Base-by-base conservation (phyloP, 2,329 filamentous ascomycete genomes). In the Fusarium duplospermum region DNA sequence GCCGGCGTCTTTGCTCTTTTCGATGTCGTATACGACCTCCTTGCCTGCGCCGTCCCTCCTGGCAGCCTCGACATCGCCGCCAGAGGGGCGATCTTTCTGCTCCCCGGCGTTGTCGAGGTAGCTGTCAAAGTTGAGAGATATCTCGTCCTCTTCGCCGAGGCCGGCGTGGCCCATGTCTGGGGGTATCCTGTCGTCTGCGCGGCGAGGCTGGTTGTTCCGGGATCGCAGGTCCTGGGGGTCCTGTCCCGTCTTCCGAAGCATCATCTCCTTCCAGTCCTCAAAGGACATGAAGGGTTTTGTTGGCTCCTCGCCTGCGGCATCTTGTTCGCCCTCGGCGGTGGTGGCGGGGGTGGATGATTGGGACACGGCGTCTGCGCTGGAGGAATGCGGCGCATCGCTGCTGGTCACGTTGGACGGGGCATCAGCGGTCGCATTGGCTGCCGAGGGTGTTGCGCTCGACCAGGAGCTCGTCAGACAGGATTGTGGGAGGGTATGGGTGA, bases 231-330 rank as follows among this genome's bases (percentile, higher is more conserved):
- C 80, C 86, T 94, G 82, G 7, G 86, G 86, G 63, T 90, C 88
- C 79, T 98, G 96, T 14, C 94, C 96, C 4, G 91, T 92, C 80
- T 94, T 94, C 61, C 92, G 93, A 20, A 98, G 85, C 84, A 97
- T 98, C 86, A 95, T 93, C 79, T 93, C 94, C 84, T 98, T 98
- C 96, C 96, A 99, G 78, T 98, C 96, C 81, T 98, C 96, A 77
- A 99, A 99, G 0, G 96, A 98, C 77, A 98, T 91, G 81, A 98
- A 98, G 8, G 95, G 74, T 7, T 79, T 78, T 13, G 77, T 72
- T 16, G 77, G 74, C 22, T 78, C 76, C 27, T 80, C 79, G 31
- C 40, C 70, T 2, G 52, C 50, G 16, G 64, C 64, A 60, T 74
- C 76, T 50, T 72, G 70, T 10, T 66, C 57, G 16, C 64, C 40